These are phyloP conservation scores for Amanita fuliginea DNA, from an alignment of 768 basidiomycete genomes.

Conservation along the genomic window DNA sequence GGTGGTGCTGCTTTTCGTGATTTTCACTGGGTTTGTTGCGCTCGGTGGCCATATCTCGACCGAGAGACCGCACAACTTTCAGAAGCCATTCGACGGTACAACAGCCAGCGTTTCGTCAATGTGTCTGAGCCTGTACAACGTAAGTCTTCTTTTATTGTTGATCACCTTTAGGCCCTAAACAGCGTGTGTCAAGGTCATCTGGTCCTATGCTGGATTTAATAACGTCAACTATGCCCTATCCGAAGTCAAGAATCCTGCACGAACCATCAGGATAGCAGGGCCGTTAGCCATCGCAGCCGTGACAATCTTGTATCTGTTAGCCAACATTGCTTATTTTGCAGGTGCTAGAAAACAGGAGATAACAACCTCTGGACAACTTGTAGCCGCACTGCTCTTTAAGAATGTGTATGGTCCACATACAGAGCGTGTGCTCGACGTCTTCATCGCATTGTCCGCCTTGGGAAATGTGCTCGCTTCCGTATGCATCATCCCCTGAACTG, in stretches of 20 bases:
- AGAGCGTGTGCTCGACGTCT: slow-evolving; percentile 23
- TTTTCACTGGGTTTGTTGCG: slow-evolving; percentile 25
- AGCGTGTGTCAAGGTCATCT: not conserved
- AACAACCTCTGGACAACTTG: slow-evolving; percentile 28
- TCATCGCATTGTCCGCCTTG: slow-evolving; percentile 43
- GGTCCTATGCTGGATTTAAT: slow-evolving; percentile 46
- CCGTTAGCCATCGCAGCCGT: slow-evolving; percentile 48
- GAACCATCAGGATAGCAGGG: slow-evolving; percentile 54
- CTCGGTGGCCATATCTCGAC: not conserved
- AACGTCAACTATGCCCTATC: slow-evolving; percentile 61
- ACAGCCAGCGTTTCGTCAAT: slow-evolving; percentile 34
- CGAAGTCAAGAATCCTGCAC: slow-evolving; percentile 50
- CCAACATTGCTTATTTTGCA: slow-evolving; percentile 58
- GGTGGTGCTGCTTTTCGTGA: slow-evolving; percentile 27
- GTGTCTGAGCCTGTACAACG: slow-evolving; percentile 41
- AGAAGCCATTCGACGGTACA: not conserved
- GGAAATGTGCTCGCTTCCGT: slow-evolving; percentile 40
- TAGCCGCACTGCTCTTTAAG: slow-evolving; percentile 56
- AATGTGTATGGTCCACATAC: slow-evolving; percentile 50
- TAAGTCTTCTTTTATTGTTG: slow-evolving; percentile 4
- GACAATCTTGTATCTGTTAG: slow-evolving; percentile 43
- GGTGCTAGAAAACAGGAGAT: slow-evolving; percentile 62
- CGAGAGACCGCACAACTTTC: slow-evolving; percentile 12
- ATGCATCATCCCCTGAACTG: not conserved
- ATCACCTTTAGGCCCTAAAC: not conserved